phyloP scores from a whole-genome alignment of 1,139 yeast genomes.

The Candida mesenterica region DNA sequence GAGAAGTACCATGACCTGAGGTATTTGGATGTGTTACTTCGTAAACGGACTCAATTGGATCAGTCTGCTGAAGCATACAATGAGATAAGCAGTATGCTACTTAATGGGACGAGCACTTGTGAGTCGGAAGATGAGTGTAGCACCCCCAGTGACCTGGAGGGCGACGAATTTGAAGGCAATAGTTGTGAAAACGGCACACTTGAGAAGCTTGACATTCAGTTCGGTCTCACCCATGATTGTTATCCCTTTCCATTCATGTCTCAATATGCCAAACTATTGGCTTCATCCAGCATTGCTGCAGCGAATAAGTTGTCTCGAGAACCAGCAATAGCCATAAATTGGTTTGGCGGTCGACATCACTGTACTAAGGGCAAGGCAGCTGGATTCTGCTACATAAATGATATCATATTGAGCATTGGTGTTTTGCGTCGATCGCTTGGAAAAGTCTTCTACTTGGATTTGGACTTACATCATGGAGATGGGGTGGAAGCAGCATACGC shows the following conservation, averaged over 20 bases:
- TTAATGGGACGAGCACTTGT: slow-evolving; percentile 1
- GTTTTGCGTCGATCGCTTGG: slow-evolving; percentile 44
- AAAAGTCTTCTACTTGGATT: slow-evolving; percentile 62
- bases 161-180: background rate
- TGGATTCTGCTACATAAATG: slow-evolving; percentile 77
- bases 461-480: slow-evolving; percentile 79
- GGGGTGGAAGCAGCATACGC: slow-evolving; percentile 71
- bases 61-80: background rate
- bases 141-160: slow-evolving; percentile 1
- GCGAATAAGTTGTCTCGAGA: slow-evolving; percentile 32
- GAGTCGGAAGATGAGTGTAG: slow-evolving; percentile 8
- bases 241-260: slow-evolving; percentile 56
- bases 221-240: slow-evolving; percentile 60
- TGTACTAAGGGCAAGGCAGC: slow-evolving; percentile 54
- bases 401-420: slow-evolving; percentile 55
- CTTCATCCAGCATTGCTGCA: slow-evolving; percentile 60
- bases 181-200: too few relatives aligned
- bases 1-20: slow-evolving; percentile 37
- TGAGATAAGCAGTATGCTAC: background rate
- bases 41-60: slow-evolving; percentile 16
- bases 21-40: slow-evolving; percentile 35
- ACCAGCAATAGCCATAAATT: slow-evolving; percentile 50
- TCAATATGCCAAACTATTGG: slow-evolving; percentile 48
- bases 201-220: background rate
- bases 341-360: slow-evolving; percentile 85